Evolutionary conservation across 495 filamentous ascomycete genomes (phyloP), one percentile per base, ranked within the genome.

Genomic region (Penicillium ucsense): DNA sequence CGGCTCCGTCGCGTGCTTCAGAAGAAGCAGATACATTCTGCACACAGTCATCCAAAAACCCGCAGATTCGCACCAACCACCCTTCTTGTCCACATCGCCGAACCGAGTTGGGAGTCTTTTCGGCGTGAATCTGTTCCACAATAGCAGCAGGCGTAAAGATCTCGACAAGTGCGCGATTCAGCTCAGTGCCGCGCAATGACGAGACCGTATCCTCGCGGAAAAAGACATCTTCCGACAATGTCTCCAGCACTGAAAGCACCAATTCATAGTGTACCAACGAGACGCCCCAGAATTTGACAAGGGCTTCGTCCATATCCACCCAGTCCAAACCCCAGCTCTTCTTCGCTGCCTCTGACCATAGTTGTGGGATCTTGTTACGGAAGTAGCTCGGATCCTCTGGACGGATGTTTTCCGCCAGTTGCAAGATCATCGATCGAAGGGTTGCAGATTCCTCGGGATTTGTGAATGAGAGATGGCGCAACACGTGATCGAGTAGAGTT

Each of bases 261-360:
- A 94, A 71, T 55, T 85, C 80, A 64, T 88, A 88, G 63, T 88
- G 85, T 10, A 82, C 78, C 20, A 82, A 65, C 41, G 78, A 77
- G 20, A 78, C 77, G n/a, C 74, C 68, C 94, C 94, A 98, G 28
- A 96, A 75, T 48, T 78, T 78, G 37, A 89, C 80, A 37, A 99
- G 75, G 53, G 83, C 68, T 38, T 79, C 73, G 60, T 99, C 92
- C 92, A 99, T 96, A 62, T 94, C 81, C 67, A 84, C 77, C 92
- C 92, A 99, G 40, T 91, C 86, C 31, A 78, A 71, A 7, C 74
- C 88, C 94, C 94, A 99, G 56, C 80, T 86, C 57, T 90, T 77
- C 70, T 99, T 97, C 29, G 89, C 89, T 43, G 95, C 68, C 62
- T 96, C 92, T 5, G 88, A 85, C 94, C 92, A 97, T 48, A 97